Evolutionary conservation across 805 yeast species (phyloP), one percentile per base, ranked within the genome.

Genomic region (Kodamaea lidongshanica): DNA sequence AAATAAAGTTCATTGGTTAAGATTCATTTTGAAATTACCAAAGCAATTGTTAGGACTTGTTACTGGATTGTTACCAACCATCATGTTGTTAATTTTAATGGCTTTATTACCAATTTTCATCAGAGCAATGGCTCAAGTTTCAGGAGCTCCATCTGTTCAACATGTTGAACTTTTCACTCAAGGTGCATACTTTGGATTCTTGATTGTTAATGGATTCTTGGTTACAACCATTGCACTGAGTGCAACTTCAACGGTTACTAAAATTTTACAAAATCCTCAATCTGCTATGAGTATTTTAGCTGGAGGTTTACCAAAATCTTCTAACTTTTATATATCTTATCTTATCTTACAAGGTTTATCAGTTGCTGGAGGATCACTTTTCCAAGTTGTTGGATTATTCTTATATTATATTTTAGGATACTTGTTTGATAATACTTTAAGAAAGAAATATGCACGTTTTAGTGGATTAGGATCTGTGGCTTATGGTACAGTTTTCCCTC

Each of bases 271-370:
- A 3, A 59, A 79, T 26, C 96, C 96, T 14, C 35, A 63, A 2
- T 46, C 61, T 14, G 95, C 94, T n/a, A 72, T 86, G 81, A 56
- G 67, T 7, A 58, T 88, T 37, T 67, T 89, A 45, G 81, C 94
- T 6, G 56, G 62, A 25, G 80, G 86, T 39, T 65, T 89, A 42
- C 98, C 98, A 35, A 81, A 79, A 44, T 82, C 97, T 10, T 76
- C 95, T 11, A 89, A 88, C 60, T 89, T 89, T 56, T 89, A 84
- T 67, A 80, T 89, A 42, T 65, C 81, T 14, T 89, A 82, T 59
- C 74, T 86, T 57, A 55, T 87, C 38, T 69, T 89, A 44, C 84
- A 79, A 58, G 96, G 96, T 33, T 65, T 89, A 41, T 62, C 87
- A 3, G 62, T 79, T 28, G 76, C 94, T 20, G 76, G 88, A n/a